phyloP scores from a whole-genome alignment of 2,329 filamentous ascomycete genomes.

The Trichothecium sympodiale region DNA sequence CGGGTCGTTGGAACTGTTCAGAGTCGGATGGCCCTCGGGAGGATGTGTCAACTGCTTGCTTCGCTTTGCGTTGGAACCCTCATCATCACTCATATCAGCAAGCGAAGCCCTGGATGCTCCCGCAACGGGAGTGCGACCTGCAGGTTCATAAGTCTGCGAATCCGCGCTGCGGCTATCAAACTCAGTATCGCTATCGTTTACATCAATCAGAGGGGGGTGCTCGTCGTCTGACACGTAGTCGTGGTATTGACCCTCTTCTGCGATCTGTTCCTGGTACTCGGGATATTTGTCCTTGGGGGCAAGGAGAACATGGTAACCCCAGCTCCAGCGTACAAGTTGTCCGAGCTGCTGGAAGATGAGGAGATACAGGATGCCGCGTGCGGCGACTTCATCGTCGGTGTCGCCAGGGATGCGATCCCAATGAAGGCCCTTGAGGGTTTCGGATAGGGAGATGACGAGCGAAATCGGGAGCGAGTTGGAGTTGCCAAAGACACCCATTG shows the following conservation, averaged over 20 bases:
- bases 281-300: slow-evolving; percentile 68
- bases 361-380: slow-evolving; percentile 87
- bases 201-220: neutral
- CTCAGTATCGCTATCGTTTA: slow-evolving; percentile 13
- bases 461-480: slow-evolving; percentile 97
- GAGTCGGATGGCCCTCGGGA: slow-evolving; percentile 17
- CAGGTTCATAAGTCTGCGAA: slow-evolving; percentile 40
- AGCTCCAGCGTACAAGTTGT: slow-evolving; percentile 92
- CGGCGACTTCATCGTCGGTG: slow-evolving; percentile 89
- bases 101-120: slow-evolving; percentile 38
- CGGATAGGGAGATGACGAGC: slow-evolving; percentile 83
- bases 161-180: slow-evolving; percentile 25
- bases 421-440: slow-evolving; percentile 83
- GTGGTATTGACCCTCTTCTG: slow-evolving; percentile 49
- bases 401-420: slow-evolving; percentile 88
- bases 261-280: slow-evolving; percentile 45
- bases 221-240: slow-evolving; percentile 23
- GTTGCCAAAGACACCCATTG: slow-evolving; percentile 97
- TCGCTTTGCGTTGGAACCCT: slow-evolving; percentile 22
- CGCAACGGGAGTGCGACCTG: slow-evolving; percentile 43
- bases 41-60: too few relatives aligned
- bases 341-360: slow-evolving; percentile 97
- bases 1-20: slow-evolving; percentile 28
- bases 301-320: slow-evolving; percentile 93
- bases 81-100: slow-evolving; percentile 37